Evolutionary conservation across 2,329 filamentous ascomycete species (phyloP), one percentile per base, ranked within the genome.

Genomic region (Alternaria postmessia): DNA sequence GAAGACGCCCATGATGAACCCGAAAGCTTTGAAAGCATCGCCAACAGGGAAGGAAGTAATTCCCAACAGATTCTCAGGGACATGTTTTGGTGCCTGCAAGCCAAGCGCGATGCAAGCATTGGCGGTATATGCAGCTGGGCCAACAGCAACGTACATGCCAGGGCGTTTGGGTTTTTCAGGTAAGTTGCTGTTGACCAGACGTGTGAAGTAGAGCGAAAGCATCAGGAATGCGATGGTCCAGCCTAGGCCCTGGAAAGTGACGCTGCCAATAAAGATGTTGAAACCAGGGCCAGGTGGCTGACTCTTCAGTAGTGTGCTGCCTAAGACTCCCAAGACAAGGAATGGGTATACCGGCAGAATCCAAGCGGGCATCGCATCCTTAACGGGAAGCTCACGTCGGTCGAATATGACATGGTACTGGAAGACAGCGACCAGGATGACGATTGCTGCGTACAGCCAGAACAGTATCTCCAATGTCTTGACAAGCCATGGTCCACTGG

Each of bases 371-470:
- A 80, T 76, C 47, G 79, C 79, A 24, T 79, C 77, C 6, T 75
- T 69, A 12, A 80, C 70, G 43, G 72, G 75, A 16, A 81, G 68
- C 44, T 71, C 62, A 71, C 97, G 93, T 75, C 91, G 88, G 81
- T 90, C 94, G 87, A 98, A 98, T 76, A 97, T 91, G 76, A 98
- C 95, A 79, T 98, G 94, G 83, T 98, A 98, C 86, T 98, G 94
- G 69, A 98, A 88, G 91, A 98, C 97, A 74, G 89, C 68, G n/a
- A 71, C 68, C 2, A 72, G 47, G 16, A 64, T 60, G 6, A 68
- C 68, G 24, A 85, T 75, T 3, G 81, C 79, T 11, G 88, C 83
- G 70, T 93, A 94, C 0, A 82, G 75, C 91, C 91, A 94, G 75
- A 92, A 94, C 1, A 87, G 81, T 0, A 88, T 81, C 54, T 88